phyloP scores from a whole-genome alignment of 129 eudicot genomes.

The Chrysanthemum seticuspe region DNA sequence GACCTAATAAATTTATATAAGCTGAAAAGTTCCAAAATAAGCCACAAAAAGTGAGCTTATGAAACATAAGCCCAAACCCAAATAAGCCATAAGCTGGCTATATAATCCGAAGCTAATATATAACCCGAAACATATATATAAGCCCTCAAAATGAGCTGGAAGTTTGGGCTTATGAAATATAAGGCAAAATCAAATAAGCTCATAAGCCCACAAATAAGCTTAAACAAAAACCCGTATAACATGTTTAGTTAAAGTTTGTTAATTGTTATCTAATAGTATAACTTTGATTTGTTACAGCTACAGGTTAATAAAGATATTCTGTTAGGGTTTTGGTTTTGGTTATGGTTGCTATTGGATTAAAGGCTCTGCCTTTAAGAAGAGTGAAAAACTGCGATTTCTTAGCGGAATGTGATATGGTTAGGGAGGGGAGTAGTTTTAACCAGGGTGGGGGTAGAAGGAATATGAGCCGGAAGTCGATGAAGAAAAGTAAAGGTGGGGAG shows the following conservation, averaged over 20 bases:
- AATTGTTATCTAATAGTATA: not conserved
- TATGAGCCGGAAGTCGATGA: constrained; percentile 53
- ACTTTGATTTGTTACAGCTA: not conserved
- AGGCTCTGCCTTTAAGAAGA: constrained; percentile 43
- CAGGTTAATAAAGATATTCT: not conserved
- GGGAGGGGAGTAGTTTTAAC: constrained; percentile 29
- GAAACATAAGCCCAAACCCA: no score
- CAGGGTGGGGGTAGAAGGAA: constrained; percentile 46
- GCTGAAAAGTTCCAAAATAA: no score
- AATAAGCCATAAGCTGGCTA: no score
- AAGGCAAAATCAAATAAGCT: no score
- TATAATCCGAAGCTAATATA: no score
- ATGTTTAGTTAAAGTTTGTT: not conserved
- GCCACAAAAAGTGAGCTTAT: no score
- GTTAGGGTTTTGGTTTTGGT: constrained; percentile 13
- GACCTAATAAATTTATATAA: no score
- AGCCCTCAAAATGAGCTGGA: no score
- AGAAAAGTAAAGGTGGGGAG: constrained; percentile 35
- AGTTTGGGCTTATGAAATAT: no score
- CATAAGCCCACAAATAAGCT: no score
- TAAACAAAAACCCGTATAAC: no score
- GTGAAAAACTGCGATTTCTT: constrained; percentile 22
- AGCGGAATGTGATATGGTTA: constrained; percentile 23
- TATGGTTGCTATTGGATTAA: constrained; percentile 56
- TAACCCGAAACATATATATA: no score